These are phyloP conservation scores for Penicillium concentricum DNA, from an alignment of 2,329 filamentous ascomycete genomes.

Conservation along the genomic window DNA sequence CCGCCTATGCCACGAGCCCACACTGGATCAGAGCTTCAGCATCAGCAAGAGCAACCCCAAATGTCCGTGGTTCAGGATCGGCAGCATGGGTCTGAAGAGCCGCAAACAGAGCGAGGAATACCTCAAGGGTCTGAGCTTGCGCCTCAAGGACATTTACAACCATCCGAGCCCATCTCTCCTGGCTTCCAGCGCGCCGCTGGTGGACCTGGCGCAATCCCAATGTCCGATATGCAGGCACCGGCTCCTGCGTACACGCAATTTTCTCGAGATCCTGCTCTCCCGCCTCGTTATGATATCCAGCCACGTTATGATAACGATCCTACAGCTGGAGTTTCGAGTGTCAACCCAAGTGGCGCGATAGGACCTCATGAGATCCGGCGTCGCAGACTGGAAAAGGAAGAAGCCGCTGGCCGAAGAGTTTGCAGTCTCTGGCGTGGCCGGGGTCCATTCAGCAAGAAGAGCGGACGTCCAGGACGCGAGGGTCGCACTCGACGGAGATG, in stretches of 20 bases:
- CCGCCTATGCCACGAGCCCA: neutral
- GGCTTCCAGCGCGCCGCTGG: conserved; percentile 62
- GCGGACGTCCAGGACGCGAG: conserved; percentile 62
- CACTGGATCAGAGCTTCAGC: neutral
- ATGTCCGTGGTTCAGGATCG: neutral
- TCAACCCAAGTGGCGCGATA: conserved; percentile 22
- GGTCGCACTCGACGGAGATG: conserved; percentile 63
- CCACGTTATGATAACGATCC: conserved; percentile 16
- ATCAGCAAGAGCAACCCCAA: neutral
- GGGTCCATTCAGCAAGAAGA: conserved; percentile 61
- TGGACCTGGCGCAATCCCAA: conserved; percentile 59
- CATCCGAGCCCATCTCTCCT: conserved; percentile 63
- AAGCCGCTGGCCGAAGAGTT: conserved; percentile 56
- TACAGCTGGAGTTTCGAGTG: conserved; percentile 23
- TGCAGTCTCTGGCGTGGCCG: conserved; percentile 66
- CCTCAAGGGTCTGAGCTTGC: neutral
- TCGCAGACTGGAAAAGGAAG: conserved; percentile 65
- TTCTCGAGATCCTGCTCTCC: conserved; percentile 25
- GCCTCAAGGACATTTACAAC: conserved; percentile 47
- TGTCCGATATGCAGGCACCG: conserved; percentile 56
- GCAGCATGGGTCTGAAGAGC: neutral
- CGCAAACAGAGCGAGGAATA: neutral
- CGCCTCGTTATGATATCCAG: conserved; percentile 26
- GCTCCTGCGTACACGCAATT: conserved; percentile 38
- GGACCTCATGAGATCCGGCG: conserved; percentile 52